These are phyloP conservation scores for Xylaria sp. DNA, from an alignment of 2,329 filamentous ascomycete species.

Conservation along the genomic window DNA sequence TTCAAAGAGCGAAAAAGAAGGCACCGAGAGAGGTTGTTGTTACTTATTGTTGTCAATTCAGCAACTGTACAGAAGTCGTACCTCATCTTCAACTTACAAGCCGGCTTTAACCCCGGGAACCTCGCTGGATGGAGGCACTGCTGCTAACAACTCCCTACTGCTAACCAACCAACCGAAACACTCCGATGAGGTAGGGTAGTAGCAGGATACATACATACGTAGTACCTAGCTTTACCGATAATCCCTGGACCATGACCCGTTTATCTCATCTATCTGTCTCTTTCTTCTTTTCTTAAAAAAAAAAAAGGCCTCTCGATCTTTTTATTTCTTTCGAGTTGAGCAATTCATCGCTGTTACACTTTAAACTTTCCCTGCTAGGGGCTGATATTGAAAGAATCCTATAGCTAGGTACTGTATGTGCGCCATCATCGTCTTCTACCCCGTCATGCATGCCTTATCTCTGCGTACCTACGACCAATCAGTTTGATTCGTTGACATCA, in stretches of 20 bases:
- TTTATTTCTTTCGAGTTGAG: neutral
- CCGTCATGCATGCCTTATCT: neutral
- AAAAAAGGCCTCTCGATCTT: neutral
- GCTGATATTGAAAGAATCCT: conserved; percentile 2
- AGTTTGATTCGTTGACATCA: conserved; percentile 3
- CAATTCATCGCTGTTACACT: neutral
- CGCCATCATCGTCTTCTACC: neutral
- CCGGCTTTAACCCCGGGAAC: conserved; percentile 28
- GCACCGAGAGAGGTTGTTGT: neutral
- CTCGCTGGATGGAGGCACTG: conserved; percentile 14
- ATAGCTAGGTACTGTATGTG: conserved; percentile 7
- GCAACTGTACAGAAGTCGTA: conserved; percentile 16
- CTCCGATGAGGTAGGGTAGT: conserved; percentile 29
- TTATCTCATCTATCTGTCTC: conserved; percentile 5
- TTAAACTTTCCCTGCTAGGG: neutral
- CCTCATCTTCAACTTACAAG: conserved; percentile 11
- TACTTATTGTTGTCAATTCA: neutral
- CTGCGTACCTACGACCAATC: neutral
- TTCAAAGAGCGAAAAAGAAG: neutral
- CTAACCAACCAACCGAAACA: conserved; percentile 29
- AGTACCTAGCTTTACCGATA: conserved; percentile 1
- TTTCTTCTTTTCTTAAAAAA: conserved; percentile 19
- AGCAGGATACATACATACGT: neutral
- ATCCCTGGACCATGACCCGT: conserved; percentile 28
- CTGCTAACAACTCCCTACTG: conserved; percentile 1